Base-by-base conservation (phyloP, 108 stramenopile species). In the Skeletonema tropicum region DNA sequence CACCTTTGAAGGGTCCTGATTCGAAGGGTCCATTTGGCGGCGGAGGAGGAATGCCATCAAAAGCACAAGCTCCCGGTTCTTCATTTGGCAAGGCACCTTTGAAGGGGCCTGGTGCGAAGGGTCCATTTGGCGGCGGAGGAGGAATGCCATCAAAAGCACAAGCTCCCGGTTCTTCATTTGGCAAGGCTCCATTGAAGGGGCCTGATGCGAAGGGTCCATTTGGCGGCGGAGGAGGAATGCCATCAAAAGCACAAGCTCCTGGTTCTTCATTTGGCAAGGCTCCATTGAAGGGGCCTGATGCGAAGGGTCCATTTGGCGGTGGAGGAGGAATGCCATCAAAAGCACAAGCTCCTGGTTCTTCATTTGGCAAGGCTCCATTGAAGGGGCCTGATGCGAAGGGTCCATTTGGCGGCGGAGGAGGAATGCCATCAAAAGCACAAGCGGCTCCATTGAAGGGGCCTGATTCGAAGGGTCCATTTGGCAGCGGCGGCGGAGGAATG, bases 401-500 rank as follows among this genome's bases (percentile, higher is more conserved):
- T n/a, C n/a, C n/a, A n/a, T n/a, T n/a, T n/a, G n/a, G n/a, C n/a
- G n/a, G n/a, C n/a, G n/a, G n/a, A n/a, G n/a, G n/a, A n/a, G n/a
- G n/a, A n/a, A n/a, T n/a, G n/a, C n/a, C n/a, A n/a, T n/a, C n/a
- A n/a, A n/a, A n/a, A n/a, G n/a, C n/a, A n/a, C n/a, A n/a, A n/a
- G n/a, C n/a, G n/a, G n/a, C n/a, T n/a, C n/a, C n/a, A n/a, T n/a
- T n/a, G n/a, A n/a, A n/a, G n/a, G n/a, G n/a, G n/a, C n/a, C n/a
- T n/a, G n/a, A n/a, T n/a, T n/a, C n/a, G n/a, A n/a, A n/a, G n/a
- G n/a, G n/a, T n/a, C n/a, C n/a, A n/a, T n/a, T n/a, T n/a, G n/a
- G n/a, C n/a, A n/a, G n/a, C n/a, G n/a, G n/a, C n/a, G 48, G 48
- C 5, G 48, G 48, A 48, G 48, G 48, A 48, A 48, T 48, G 48